A percentile compares a stretch with the other conserved stretches of the same genome.
phyloP scores from a whole-genome alignment of 495 filamentous ascomycete genomes.

The Xylaria telfairii region DNA sequence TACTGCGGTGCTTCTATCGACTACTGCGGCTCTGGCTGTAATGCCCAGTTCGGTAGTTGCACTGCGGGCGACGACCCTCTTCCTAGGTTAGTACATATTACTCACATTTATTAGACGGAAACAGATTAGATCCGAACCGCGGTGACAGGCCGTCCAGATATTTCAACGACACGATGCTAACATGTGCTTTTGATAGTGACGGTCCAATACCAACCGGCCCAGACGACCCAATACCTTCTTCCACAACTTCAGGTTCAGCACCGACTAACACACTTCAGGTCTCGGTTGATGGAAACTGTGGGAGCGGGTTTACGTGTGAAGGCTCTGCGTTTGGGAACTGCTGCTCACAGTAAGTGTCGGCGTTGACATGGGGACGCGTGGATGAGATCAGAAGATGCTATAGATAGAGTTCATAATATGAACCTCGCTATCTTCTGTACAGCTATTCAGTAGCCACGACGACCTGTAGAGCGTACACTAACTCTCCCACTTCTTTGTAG shows the following conservation, averaged over 20 bases:
- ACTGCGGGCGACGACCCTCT: conserved; percentile 29
- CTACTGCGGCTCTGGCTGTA: conserved; percentile 60
- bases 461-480: not conserved
- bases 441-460: not conserved
- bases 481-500: conserved; percentile 20
- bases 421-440: conserved; percentile 7
- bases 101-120: not conserved
- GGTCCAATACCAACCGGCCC: conserved; percentile 21
- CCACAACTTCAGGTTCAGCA: conserved; percentile 22
- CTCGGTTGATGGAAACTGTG: conserved; percentile 47
- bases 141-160: not conserved
- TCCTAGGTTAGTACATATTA: conserved; percentile 15
- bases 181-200: conserved; percentile 5
- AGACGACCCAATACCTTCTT: conserved; percentile 3
- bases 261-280: conserved; percentile 35
- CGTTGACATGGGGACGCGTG: conserved; percentile 2
- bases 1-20: conserved; percentile 57
- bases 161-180: not conserved
- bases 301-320: conserved; percentile 50
- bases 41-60: conserved; percentile 57
- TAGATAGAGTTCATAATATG: conserved; percentile 16
- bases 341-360: conserved; percentile 45
- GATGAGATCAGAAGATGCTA: not conserved
- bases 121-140: not conserved
- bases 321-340: conserved; percentile 49